A percentile compares a stretch with the other conserved stretches of the same genome.
phyloP scores from a whole-genome alignment of 1,139 yeast species.

The Geotrichum klebahnii region DNA sequence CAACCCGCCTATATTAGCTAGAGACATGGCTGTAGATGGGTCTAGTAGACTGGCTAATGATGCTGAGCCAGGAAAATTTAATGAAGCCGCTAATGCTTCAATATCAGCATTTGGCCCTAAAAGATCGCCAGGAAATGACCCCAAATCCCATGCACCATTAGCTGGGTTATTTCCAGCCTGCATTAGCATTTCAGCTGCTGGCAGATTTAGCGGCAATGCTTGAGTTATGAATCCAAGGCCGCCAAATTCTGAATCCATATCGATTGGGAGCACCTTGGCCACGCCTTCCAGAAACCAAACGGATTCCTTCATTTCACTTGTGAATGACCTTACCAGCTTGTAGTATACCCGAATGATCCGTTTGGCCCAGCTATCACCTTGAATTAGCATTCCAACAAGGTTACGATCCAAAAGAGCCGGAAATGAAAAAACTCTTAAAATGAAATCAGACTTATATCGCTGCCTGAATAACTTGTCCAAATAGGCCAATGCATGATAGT shows the following conservation, averaged over 20 bases:
- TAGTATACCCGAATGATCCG: conserved; percentile 85
- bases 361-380: conserved; percentile 84
- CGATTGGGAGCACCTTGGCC: conserved; percentile 59
- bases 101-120: no score
- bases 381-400: conserved; percentile 68
- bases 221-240: conserved; percentile 40
- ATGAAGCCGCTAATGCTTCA: no score
- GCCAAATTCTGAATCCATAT: conserved; percentile 40
- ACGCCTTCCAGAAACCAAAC: conserved; percentile 96
- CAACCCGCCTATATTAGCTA: no score
- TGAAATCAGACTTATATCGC: conserved; percentile 77
- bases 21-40: no score
- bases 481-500: conserved; percentile 78
- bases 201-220: conserved; percentile 28
- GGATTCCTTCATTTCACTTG: conserved; percentile 78
- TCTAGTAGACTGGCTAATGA: no score
- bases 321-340: conserved; percentile 71
- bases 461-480: conserved; percentile 76
- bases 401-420: conserved; percentile 85
- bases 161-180: no score
- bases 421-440: conserved; percentile 82
- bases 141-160: no score
- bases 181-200: no score
- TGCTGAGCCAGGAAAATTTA: no score
- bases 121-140: no score